Conservation (phyloP, 2,329 filamentous ascomycete genomes). For the Xylaria digitata region DNA sequence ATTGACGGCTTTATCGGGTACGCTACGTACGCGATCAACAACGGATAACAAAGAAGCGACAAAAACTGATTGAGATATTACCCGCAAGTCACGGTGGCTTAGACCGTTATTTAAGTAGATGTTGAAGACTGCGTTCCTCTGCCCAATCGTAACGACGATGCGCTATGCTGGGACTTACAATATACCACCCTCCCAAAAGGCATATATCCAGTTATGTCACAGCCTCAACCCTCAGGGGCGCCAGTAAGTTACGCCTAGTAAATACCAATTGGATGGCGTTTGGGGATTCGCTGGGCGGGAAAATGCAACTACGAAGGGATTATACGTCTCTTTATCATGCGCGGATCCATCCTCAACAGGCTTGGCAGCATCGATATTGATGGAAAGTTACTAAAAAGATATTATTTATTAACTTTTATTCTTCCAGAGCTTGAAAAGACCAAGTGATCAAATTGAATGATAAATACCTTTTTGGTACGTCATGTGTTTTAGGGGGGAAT, state of each 20-base stretch:
- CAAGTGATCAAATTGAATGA: no score
- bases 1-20: no score
- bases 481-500: no score
- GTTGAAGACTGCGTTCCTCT: background rate
- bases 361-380: background rate
- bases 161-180: no score
- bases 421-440: background rate
- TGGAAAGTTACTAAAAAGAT: background rate
- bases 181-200: no score
- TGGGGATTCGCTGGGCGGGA: background rate
- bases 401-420: background rate
- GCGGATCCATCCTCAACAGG: background rate
- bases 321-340: background rate
- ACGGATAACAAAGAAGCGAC: background rate
- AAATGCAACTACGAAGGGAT: background rate
- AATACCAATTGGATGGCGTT: background rate
- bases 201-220: background rate
- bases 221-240: background rate
- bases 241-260: background rate
- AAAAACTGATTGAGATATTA: background rate
- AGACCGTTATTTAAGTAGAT: background rate
- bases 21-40: background rate
- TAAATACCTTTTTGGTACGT: no score
- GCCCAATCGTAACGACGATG: background rate
- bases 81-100: background rate